Evolutionary conservation across 2,329 filamentous ascomycete species (phyloP), one percentile per base, ranked within the genome.

Genomic region (Talaromyces albobiverticillius): DNA sequence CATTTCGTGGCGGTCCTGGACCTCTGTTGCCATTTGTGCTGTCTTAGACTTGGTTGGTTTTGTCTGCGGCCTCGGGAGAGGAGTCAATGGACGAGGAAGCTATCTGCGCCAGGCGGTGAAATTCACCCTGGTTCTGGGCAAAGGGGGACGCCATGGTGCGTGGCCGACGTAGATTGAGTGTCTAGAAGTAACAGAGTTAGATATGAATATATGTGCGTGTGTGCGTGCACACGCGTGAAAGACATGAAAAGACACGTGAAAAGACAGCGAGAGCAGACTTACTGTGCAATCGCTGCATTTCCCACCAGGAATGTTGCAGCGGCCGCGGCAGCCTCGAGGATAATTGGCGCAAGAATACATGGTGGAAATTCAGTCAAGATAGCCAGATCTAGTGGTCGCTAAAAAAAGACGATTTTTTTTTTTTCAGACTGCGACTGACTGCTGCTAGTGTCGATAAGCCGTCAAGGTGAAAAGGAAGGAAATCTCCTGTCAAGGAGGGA

Each of bases 281-380:
- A 77, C 75, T 58, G 71, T 64, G 58, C 75, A 77, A 59, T 76
- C 74, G 32, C 67, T 58, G 61, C 75, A 77, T 61, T 74, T 76
- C 31, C 66, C 70, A 46, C 74, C 74, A 47, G 67, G 61, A 34
- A 65, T 64, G 59, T 76, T 76, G 56, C 69, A 72, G 55, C 75
- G 74, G 57, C 75, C 74, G 54, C 75, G 73, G 66, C 75, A 77
- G 45, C 75, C 75, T 48, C 75, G 73, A 53, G 74, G 72, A 54
- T 76, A 75, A 60, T 77, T 77, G 54, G 68, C 68, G 66, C 75
- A 77, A 26, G 75, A 77, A 66, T 70, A 77, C 75, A 77, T 77
- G 45, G 22, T 53, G 16, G 40, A 22, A 10, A 42, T 16, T 23
- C 20, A n/a, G 40, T 25, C 18, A 20, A 53, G 51, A 53, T 47